A percentile compares a stretch with the other conserved stretches of the same genome.
phyloP scores from a whole-genome alignment of 345 rosid genomes.

The Boechera stricta region DNA sequence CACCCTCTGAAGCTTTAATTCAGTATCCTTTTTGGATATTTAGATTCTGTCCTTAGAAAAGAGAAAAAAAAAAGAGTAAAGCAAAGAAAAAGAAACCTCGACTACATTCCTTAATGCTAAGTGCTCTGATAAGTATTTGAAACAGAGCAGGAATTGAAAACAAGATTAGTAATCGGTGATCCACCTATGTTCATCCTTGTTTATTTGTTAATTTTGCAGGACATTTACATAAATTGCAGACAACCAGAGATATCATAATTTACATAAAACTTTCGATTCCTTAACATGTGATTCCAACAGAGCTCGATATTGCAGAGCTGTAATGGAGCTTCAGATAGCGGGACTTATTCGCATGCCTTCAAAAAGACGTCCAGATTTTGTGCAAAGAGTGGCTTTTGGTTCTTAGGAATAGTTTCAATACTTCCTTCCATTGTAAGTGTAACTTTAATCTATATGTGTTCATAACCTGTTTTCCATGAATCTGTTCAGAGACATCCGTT shows the following conservation, averaged over 20 bases:
- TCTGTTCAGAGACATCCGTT: slow-evolving; percentile 8
- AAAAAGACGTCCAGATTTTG: slow-evolving; percentile 83
- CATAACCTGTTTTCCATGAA: neutral
- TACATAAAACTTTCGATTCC: slow-evolving; percentile 37
- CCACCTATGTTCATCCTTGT: slow-evolving; percentile 13
- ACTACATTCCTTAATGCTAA: neutral
- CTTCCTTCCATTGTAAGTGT: neutral
- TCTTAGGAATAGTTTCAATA: slow-evolving; percentile 43
- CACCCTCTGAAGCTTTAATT: slow-evolving; percentile 61
- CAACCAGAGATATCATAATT: neutral
- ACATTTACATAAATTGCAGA: slow-evolving; percentile 1
- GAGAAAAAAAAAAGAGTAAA: neutral
- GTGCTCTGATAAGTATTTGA: neutral
- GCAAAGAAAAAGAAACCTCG: neutral
- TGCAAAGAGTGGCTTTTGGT: slow-evolving; percentile 91
- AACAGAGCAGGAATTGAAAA: slow-evolving; percentile 10
- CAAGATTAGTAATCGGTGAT: slow-evolving; percentile 8
- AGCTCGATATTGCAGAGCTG: slow-evolving; percentile 85
- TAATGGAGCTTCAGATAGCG: slow-evolving; percentile 84
- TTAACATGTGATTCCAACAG: slow-evolving; percentile 57
- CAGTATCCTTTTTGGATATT: slow-evolving; percentile 78
- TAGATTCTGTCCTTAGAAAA: neutral
- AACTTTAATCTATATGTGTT: slow-evolving; percentile 8
- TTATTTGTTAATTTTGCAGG: slow-evolving; percentile 22
- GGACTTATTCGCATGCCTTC: slow-evolving; percentile 91